Percentiles rank a stretch among this genome's conserved stretches.
These are phyloP conservation scores for Coemansia sp. DNA, from an alignment of 192 early-diverging fungal genomes.

Conservation along the genomic window DNA sequence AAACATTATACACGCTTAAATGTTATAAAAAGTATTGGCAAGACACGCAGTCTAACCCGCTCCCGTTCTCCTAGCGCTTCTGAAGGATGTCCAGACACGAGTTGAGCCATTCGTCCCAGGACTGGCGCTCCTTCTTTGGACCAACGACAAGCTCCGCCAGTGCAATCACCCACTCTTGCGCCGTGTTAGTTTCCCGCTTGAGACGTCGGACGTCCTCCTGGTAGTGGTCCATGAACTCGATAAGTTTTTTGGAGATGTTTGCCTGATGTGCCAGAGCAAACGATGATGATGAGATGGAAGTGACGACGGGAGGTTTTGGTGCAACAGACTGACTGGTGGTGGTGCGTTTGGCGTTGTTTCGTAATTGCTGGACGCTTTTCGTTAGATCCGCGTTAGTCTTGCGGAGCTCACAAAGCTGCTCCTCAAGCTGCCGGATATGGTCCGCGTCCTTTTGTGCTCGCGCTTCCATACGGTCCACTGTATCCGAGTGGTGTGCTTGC, in stretches of 20 bases:
- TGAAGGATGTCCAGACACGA: conserved; percentile 32
- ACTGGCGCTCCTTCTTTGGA: conserved; percentile 45
- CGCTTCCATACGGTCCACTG: conserved; percentile 41
- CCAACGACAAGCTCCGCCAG: conserved; percentile 45
- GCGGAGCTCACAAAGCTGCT: conserved; percentile 29
- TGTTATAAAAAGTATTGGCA: neutral
- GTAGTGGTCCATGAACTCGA: conserved; percentile 43
- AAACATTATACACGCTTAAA: neutral
- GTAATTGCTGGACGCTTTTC: conserved; percentile 9
- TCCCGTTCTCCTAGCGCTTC: conserved; percentile 27
- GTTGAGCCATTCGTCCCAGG: conserved; percentile 52
- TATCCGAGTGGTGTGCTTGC: conserved; percentile 48
- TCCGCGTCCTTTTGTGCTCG: conserved; percentile 27
- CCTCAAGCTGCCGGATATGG: conserved; percentile 22
- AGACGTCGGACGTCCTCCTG: conserved; percentile 34
- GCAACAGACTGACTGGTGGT: neutral
- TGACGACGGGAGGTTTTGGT: neutral
- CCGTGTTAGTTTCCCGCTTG: conserved; percentile 33
- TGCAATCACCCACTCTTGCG: conserved; percentile 50
- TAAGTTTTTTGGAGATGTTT: conserved; percentile 22
- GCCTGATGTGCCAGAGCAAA: neutral
- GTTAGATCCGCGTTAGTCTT: conserved; percentile 29
- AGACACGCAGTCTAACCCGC: conserved; percentile 1
- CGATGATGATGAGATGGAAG: neutral
- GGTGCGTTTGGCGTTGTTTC: neutral